Evolutionary conservation across 192 early-diverging fungal species (phyloP).

Genomic region (Funneliformis mosseae): DNA sequence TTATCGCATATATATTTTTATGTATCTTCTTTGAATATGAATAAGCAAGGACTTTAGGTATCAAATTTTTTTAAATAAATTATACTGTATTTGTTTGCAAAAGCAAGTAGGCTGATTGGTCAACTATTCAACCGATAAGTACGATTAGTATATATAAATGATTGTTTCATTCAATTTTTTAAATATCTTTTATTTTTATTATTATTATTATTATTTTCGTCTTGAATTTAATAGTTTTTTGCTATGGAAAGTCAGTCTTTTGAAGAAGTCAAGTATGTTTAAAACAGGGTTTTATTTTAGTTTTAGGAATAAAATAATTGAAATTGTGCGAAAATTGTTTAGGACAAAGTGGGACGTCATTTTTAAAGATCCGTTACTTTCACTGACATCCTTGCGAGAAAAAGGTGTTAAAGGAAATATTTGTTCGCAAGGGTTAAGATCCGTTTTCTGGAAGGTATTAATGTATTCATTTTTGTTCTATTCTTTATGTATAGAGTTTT

Average conservation of each 20-base stretch:
- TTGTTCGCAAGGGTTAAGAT: constrained; percentile 54
- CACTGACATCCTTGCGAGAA: constrained; percentile 45
- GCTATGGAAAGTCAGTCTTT: constrained; percentile 14
- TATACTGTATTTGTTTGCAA: too few species aligned
- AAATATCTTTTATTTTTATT: too few species aligned
- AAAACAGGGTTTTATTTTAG: background rate
- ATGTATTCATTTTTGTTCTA: background rate
- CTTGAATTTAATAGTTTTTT: background rate
- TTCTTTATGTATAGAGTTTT: too few species aligned
- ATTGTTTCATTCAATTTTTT: too few species aligned
- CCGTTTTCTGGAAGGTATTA: constrained; percentile 62
- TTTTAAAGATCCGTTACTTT: constrained; percentile 54
- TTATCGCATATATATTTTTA: too few species aligned
- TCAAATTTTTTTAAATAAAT: too few species aligned
- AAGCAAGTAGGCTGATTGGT: too few species aligned
- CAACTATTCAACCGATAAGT: too few species aligned
- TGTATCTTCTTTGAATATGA: too few species aligned
- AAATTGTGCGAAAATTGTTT: background rate
- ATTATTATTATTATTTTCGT: too few species aligned
- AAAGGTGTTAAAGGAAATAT: constrained; percentile 50
- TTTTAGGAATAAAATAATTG: background rate
- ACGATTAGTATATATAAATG: too few species aligned
- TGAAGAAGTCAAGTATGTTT: constrained; percentile 32
- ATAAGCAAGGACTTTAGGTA: too few species aligned
- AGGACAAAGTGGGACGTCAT: constrained; percentile 53